Percentiles rank a stretch among this genome's conserved stretches.
Conservation (phyloP, 2,329 filamentous ascomycete genomes). For the Neophaeococcomyces mojaviensis region DNA sequence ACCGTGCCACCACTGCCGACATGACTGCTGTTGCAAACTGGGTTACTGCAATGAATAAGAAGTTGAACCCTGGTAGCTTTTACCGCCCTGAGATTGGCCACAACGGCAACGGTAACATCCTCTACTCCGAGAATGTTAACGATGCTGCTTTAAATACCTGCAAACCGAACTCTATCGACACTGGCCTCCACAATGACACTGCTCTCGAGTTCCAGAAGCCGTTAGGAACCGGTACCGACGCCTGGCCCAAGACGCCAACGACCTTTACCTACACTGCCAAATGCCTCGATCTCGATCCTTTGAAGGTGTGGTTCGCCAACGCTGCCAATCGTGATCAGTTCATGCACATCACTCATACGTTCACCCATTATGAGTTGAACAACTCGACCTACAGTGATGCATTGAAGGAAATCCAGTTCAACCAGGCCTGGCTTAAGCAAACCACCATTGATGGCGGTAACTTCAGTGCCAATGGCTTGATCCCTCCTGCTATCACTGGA, state of each 20-base stretch:
- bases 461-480: constrained; percentile 49
- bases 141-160: too few species aligned
- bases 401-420: constrained; percentile 52
- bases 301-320: constrained; percentile 50
- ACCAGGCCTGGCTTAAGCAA: constrained; percentile 51
- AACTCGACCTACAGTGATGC: constrained; percentile 55
- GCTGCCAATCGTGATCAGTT: constrained; percentile 46
- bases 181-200: constrained; percentile 40
- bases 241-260: constrained; percentile 41
- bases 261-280: constrained; percentile 42
- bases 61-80: constrained; percentile 44
- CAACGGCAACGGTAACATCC: constrained; percentile 50
- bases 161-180: too few species aligned
- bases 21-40: constrained; percentile 40
- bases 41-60: constrained; percentile 34
- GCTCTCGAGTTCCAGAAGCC: constrained; percentile 45
- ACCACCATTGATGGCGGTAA: constrained; percentile 29
- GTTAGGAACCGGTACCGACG: constrained; percentile 42
- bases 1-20: constrained; percentile 44
- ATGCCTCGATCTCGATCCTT: constrained; percentile 44
- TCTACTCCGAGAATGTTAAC: constrained; percentile 24
- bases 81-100: constrained; percentile 50
- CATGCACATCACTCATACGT: constrained; percentile 56
- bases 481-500: constrained; percentile 57
- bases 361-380: constrained; percentile 52